Evolutionary conservation across 176 grass and related monocot species (phyloP), one percentile per base, ranked within the genome.

Genomic region (Panicum miliaceum): DNA sequence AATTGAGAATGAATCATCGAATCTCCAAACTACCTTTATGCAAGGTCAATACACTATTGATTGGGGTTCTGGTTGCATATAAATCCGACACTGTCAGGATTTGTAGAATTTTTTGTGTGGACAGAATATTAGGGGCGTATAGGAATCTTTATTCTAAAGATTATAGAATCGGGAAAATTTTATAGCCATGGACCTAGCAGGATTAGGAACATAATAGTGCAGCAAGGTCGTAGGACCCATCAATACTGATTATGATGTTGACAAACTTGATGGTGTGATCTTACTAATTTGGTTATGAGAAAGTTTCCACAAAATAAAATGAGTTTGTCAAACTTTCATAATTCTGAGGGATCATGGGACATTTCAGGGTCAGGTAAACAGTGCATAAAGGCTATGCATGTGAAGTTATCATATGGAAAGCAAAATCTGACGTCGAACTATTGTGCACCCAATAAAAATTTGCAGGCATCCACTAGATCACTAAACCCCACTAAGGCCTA

Each of bases 381-480:
- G 8, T 48, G 13, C 16, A 70, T 34, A 80, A 84, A 18, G 43
- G 19, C 7, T 60, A 68, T 42, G n/a, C 7, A 6, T 41, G 6
- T 68, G 41, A 68, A 27, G n/a, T 52, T 83, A 19, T 3, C 34
- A 75, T 62, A 58, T 47, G 15, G 8, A 74, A 85, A 70, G 71
- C 63, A 81, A 58, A 65, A 79, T 22, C n/a, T 35, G 8, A 18
- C 54, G 19, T 35, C 43, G 18, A 58, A 68, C 12, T 32, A 32
- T 2, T 32, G 29, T 32, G 29, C 29, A 32, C 41, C 41, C 47
- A 26, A 70, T 18, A 77, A 16, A 77, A 86, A 66, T 20, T 57
- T 66, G 65, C 42, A 71, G 66, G 65, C 41, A 79, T 62, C 42
- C 29, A 38, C 46, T 40, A 62, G 12, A 11, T 3, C 74, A 20